Percentiles rank a stretch among this genome's conserved stretches.
Conservation (phyloP, 2,329 filamentous ascomycete species). For the Huntiella moniliformis region DNA sequence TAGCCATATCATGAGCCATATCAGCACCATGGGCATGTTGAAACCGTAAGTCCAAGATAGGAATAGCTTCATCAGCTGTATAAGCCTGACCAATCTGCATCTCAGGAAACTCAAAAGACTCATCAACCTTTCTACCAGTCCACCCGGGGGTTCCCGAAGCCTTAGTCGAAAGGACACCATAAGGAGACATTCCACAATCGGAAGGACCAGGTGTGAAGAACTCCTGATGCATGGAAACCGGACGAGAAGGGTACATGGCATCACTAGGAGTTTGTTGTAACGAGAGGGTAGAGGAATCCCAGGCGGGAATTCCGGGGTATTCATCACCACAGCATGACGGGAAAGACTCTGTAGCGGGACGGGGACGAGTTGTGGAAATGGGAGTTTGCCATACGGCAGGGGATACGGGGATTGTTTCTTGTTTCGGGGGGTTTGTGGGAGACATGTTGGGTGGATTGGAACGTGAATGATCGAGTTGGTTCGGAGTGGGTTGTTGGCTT, state of each 20-base stretch:
- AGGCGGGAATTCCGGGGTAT: slow-evolving; percentile 32
- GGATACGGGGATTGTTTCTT: slow-evolving; percentile 25
- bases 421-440: too few relatives aligned
- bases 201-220: slow-evolving; percentile 29
- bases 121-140: slow-evolving; percentile 29
- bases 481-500: slow-evolving; percentile 17
- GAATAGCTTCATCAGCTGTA: slow-evolving; percentile 42
- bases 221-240: slow-evolving; percentile 39
- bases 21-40: slow-evolving; percentile 29
- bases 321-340: slow-evolving; percentile 36
- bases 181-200: slow-evolving; percentile 27
- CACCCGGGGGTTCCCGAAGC: slow-evolving; percentile 1
- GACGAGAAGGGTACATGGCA: slow-evolving; percentile 28
- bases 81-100: slow-evolving; percentile 43
- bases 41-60: slow-evolving; percentile 42
- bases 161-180: background rate
- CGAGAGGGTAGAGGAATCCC: slow-evolving; percentile 36
- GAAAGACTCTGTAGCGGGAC: slow-evolving; percentile 40
- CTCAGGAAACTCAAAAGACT: slow-evolving; percentile 36
- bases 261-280: slow-evolving; percentile 33
- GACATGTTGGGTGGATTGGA: too few relatives aligned
- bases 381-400: slow-evolving; percentile 36
- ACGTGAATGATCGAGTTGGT: too few relatives aligned
- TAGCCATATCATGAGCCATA: slow-evolving; percentile 21
- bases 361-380: slow-evolving; percentile 30